A percentile compares a stretch with the other conserved stretches of the same genome.
These are phyloP conservation scores for Margaritispora aquatica DNA, from an alignment of 495 filamentous ascomycete species.

Conservation along the genomic window DNA sequence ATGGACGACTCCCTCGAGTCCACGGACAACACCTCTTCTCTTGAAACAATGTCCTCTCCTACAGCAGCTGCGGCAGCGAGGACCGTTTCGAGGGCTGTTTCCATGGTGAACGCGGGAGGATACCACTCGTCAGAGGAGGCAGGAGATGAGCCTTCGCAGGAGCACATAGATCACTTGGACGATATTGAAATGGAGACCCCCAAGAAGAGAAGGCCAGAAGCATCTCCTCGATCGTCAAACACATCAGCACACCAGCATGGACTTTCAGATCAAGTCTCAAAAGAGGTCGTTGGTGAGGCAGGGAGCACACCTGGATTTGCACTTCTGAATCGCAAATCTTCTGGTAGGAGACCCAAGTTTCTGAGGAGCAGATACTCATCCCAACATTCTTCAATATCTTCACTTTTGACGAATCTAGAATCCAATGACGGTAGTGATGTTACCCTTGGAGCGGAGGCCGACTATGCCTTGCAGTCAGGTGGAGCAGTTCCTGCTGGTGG, in stretches of 20 bases:
- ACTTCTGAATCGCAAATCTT: conserved; percentile 21
- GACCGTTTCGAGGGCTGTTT: conserved; percentile 45
- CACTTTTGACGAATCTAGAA: conserved; percentile 54
- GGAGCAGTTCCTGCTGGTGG: conserved; percentile 60
- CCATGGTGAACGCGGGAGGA: conserved; percentile 34
- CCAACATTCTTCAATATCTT: conserved; percentile 73
- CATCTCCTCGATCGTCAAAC: conserved; percentile 11
- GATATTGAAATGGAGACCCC: conserved; percentile 27
- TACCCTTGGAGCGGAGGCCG: conserved; percentile 56
- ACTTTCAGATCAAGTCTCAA: conserved; percentile 26
- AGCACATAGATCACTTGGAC: background rate
- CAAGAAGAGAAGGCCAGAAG: conserved; percentile 31
- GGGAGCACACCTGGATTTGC: conserved; percentile 27
- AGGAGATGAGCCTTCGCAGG: background rate
- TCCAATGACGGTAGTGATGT: conserved; percentile 56
- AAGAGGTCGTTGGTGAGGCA: conserved; percentile 15
- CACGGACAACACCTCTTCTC: conserved; percentile 48
- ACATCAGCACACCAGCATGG: conserved; percentile 30
- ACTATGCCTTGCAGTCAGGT: conserved; percentile 81
- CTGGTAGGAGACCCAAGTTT: conserved; percentile 59
- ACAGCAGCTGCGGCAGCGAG: conserved; percentile 57
- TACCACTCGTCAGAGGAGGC: conserved; percentile 18
- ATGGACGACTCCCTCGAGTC: conserved; percentile 23
- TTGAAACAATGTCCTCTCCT: conserved; percentile 63
- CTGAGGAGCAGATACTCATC: conserved; percentile 67